phyloP scores from a whole-genome alignment of 1,139 yeast genomes.

The Kodamaea sp. region DNA sequence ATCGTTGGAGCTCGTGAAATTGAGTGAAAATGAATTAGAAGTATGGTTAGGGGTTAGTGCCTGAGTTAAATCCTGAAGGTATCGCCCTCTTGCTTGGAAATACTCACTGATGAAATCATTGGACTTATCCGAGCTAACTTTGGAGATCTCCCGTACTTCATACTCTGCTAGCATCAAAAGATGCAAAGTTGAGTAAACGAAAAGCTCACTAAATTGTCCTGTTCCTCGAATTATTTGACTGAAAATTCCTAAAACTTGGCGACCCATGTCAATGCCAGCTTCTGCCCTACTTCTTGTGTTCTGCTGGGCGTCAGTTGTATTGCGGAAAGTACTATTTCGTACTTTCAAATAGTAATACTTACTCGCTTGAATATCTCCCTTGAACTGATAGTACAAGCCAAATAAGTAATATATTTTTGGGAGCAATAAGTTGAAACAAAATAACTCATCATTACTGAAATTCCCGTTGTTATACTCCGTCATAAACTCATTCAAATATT shows the following conservation, averaged over 20 bases:
- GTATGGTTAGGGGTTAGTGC: constrained; percentile 17
- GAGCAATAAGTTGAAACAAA: constrained; percentile 31
- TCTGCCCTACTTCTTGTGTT: constrained; percentile 1
- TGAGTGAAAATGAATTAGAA: constrained; percentile 21
- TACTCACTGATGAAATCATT: constrained; percentile 11
- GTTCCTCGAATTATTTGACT: constrained; percentile 16
- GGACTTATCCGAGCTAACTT: constrained; percentile 4
- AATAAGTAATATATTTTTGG: constrained; percentile 39
- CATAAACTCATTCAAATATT: constrained; percentile 33
- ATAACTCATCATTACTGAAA: constrained; percentile 29
- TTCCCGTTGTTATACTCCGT: constrained; percentile 28
- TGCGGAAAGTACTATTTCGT: constrained; percentile 12
- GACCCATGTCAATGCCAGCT: constrained; percentile 9
- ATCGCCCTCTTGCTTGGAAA: constrained; percentile 17
- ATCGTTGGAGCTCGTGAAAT: constrained; percentile 21
- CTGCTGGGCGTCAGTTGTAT: neutral
- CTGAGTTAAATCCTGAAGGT: constrained; percentile 21
- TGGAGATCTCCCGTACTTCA: constrained; percentile 18
- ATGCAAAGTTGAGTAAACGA: constrained; percentile 27
- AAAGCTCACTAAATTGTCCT: constrained; percentile 26
- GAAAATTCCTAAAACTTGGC: constrained; percentile 24
- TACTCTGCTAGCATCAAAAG: constrained; percentile 26
- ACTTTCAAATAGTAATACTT: constrained; percentile 39
- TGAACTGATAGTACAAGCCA: constrained; percentile 38
- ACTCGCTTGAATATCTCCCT: constrained; percentile 37